Evolutionary conservation across 2,329 filamentous ascomycete species (phyloP), one percentile per base, ranked within the genome.

Genomic region (Pseudogymnoascus sp.): DNA sequence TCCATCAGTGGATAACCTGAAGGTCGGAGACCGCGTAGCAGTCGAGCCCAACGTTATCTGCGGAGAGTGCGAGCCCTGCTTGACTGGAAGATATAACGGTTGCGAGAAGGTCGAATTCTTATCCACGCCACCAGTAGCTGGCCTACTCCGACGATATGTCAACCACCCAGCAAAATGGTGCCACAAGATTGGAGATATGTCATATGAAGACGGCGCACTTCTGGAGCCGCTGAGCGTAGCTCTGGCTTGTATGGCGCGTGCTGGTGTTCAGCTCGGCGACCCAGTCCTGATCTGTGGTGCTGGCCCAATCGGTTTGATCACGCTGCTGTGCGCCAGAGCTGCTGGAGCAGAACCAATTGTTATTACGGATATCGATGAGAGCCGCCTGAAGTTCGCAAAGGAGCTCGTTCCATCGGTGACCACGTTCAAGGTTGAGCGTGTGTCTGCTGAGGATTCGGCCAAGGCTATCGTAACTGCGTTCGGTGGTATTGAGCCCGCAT

Each of bases 31-130:
- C 79, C 89, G 92, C 69, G 91, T 97, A 64, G 93, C 93, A 64
- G 84, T 97, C 73, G 93, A 97, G 79, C 93, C 93, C 66, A 96
- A 96, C 77, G 85, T 97, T 70, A 93, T 95, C 76, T 97, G 93
- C 83, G 86, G 89, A 75, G 84, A 85, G 72, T 97, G 93, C 83
- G 91, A 96, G 78, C 90, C 91, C 40, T 97, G 93, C 77, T 81
- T 96, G 68, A 95, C 90, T 11, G 93, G 93, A 64, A 89, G 91
- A 70, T 97, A 97, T 82, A 97, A 97, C 75, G 93, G 93, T 65
- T 97, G 93, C 79, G 89, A 93, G 71, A 83, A 81, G 61, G 91
- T 97, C 68, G 79, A 84, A 62, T 97, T 97, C 81, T 82, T 96
- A 61, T 96, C 91, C 60, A 97, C 95, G 3, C 93, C 95, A 7